These are phyloP conservation scores for Rhodotorula diobovata DNA, from an alignment of 768 basidiomycete species.

Conservation along the genomic window DNA sequence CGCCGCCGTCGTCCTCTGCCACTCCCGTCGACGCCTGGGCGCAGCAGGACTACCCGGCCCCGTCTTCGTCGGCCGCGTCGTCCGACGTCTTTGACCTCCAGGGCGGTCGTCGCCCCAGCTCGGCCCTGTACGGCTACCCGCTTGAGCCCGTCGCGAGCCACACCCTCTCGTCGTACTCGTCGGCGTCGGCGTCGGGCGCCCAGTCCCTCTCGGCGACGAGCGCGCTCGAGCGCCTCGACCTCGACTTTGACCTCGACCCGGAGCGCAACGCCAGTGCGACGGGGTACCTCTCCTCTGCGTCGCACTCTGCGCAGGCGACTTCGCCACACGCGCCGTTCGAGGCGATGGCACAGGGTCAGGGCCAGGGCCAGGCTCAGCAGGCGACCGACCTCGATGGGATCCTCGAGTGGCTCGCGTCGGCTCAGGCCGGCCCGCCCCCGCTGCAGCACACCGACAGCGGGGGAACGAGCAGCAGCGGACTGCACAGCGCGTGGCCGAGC, in stretches of 20 bases:
- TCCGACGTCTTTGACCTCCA: conserved; percentile 1
- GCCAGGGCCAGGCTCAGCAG: not conserved
- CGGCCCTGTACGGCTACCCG: conserved; percentile 22
- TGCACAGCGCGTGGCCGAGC: not conserved
- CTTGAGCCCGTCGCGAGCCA: conserved; percentile 8
- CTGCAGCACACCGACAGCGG: not conserved
- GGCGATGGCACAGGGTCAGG: no score
- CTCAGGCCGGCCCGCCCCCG: not conserved
- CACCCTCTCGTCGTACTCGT: not conserved
- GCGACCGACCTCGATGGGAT: conserved; percentile 22
- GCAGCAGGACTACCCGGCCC: not conserved
- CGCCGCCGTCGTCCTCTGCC: not conserved
- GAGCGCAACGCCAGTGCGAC: not conserved
- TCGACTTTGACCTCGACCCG: conserved; percentile 5
- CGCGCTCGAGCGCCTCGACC: conserved; percentile 15
- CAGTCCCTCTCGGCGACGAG: conserved; percentile 9
- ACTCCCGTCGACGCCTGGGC: not conserved
- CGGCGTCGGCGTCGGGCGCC: not conserved
- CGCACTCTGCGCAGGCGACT: not conserved
- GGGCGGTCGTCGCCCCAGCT: no score
- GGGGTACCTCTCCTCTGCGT: not conserved
- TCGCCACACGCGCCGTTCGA: not conserved
- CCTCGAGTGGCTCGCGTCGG: conserved; percentile 33
- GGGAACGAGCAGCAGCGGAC: not conserved
- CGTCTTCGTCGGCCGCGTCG: not conserved